Conservation (phyloP, 2,329 filamentous ascomycete species). For the Fusarium stilboides region DNA sequence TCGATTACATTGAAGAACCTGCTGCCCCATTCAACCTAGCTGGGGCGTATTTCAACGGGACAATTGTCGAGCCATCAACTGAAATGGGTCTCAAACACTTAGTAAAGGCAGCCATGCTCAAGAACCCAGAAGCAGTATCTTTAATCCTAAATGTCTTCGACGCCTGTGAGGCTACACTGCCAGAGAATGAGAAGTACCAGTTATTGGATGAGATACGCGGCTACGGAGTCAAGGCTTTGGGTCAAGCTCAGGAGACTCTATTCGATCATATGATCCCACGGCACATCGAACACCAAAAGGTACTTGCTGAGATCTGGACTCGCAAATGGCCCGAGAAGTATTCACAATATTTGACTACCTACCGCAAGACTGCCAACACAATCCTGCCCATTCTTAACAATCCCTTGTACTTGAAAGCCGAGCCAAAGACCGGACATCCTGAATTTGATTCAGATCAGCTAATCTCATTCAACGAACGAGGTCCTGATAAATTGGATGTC, state of each 20-base stretch:
- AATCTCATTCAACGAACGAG: not conserved
- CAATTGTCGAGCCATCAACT: not conserved
- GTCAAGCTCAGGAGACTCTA: not conserved
- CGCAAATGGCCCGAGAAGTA: not conserved
- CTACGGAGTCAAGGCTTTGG: not conserved
- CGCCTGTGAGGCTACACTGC: accelerated
- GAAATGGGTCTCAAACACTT: not conserved
- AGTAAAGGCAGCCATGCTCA: not conserved
- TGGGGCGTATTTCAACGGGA: not conserved
- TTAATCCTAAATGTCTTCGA: not conserved
- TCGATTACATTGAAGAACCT: not conserved
- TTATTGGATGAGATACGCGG: not conserved
- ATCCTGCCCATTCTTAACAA: not conserved
- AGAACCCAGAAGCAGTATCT: not conserved
- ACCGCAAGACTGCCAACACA: not conserved
- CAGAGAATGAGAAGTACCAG: accelerated
- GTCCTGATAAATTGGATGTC: not conserved
- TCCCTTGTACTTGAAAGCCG: not conserved
- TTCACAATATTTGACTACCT: not conserved
- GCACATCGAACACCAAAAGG: not conserved
- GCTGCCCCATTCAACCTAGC: not conserved
- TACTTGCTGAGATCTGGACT: not conserved
- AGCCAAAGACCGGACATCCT: not conserved
- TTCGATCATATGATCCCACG: not conserved
- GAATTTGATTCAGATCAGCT: not conserved